Percentiles rank a stretch among this genome's conserved stretches.
Conservation (phyloP, 2,329 filamentous ascomycete genomes). For the Fusarium setosum region DNA sequence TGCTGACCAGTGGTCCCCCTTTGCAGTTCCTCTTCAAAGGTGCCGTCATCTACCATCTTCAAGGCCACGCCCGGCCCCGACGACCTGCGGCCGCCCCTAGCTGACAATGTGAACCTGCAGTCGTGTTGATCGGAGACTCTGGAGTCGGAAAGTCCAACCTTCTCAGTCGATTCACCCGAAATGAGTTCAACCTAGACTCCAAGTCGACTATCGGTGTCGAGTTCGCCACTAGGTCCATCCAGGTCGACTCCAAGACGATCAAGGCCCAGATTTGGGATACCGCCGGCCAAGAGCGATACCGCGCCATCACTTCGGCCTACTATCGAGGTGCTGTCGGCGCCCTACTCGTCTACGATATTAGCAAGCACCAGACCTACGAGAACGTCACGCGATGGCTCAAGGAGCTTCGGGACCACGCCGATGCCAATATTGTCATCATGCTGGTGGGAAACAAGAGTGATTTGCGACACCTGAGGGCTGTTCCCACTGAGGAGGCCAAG, state of each 20-base stretch:
- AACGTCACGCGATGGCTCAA: constrained; percentile 99
- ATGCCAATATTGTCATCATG: constrained; percentile 99
- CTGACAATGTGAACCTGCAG: constrained; percentile 61
- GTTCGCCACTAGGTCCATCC: constrained; percentile 97
- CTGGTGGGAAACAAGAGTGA: constrained; percentile 99
- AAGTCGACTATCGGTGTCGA: constrained; percentile 99
- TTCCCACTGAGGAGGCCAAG: constrained; percentile 98
- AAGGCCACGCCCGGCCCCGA: constrained; percentile 28
- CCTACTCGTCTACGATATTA: constrained; percentile 98
- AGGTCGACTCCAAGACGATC: constrained; percentile 99
- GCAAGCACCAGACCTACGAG: constrained; percentile 99
- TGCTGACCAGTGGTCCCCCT: constrained; percentile 48
- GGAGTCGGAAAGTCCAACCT: constrained; percentile 99
- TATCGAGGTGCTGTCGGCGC: constrained; percentile 98
- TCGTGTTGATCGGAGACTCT: constrained; percentile 98
- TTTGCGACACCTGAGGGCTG: constrained; percentile 97
- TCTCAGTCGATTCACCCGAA: constrained; percentile 98
- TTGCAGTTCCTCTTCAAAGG: constrained; percentile 98
- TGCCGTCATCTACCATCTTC: constrained; percentile 55
- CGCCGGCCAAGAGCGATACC: constrained; percentile 97
- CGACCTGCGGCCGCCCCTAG: constrained; percentile 29
- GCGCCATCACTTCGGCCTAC: constrained; percentile 98
- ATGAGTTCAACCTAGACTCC: constrained; percentile 99
- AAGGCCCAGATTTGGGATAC: constrained; percentile 99
- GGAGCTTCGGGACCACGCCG: constrained; percentile 96